These are phyloP conservation scores for Corymbia maculata DNA, from an alignment of 345 rosid species.

Conservation along the genomic window DNA sequence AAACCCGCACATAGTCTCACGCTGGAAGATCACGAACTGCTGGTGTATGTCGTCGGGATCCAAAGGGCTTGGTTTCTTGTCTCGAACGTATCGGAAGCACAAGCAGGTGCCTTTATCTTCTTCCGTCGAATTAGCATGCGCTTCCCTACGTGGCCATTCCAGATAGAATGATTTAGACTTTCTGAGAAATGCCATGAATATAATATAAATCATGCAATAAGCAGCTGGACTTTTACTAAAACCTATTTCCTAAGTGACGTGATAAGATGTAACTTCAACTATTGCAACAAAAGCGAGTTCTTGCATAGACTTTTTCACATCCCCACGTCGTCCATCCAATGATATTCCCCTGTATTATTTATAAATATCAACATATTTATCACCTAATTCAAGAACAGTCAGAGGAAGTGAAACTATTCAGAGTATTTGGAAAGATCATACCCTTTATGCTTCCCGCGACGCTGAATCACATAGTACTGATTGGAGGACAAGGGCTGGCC, in stretches of 20 bases:
- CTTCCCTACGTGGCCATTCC: too few species aligned
- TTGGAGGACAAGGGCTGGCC: constrained; percentile 27
- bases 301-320: background rate
- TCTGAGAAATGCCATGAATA: too few species aligned
- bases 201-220: background rate
- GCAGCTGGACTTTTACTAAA: background rate
- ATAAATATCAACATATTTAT: background rate
- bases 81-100: too few species aligned
- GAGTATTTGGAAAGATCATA: background rate
- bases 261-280: background rate
- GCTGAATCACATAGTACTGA: constrained; percentile 8
- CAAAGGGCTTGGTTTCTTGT: too few species aligned
- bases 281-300: background rate
- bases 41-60: too few species aligned
- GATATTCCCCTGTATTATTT: background rate
- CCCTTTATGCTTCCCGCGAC: constrained; percentile 15
- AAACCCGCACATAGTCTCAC: background rate
- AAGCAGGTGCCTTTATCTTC: too few species aligned
- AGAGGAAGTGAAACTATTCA: background rate
- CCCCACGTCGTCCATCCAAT: background rate
- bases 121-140: too few species aligned
- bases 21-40: too few species aligned
- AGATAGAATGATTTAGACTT: too few species aligned
- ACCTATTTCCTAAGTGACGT: background rate
- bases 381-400: background rate